phyloP scores from a whole-genome alignment of 257 asterid species.

The Schizonepeta tenuifolia region DNA sequence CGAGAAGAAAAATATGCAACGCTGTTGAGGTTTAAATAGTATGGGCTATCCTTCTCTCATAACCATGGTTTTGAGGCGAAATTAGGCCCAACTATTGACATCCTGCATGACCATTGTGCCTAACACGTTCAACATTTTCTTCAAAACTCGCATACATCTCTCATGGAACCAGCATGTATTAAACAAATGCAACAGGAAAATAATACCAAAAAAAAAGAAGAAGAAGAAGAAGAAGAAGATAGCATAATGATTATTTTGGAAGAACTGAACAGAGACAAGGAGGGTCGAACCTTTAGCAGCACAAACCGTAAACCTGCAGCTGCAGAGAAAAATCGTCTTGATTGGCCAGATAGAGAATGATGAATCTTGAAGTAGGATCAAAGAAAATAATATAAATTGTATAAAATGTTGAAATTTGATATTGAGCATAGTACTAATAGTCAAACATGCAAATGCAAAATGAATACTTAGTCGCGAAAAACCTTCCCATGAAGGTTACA shows the following conservation, averaged over 20 bases:
- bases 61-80: too few species aligned
- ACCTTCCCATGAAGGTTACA: not conserved
- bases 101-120: too few species aligned
- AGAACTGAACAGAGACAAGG: not conserved
- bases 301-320: conserved; percentile 2
- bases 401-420: not conserved
- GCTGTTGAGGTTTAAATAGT: too few species aligned
- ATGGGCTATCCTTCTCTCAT: too few species aligned
- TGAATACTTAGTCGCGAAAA: not conserved
- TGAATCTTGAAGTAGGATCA: not conserved
- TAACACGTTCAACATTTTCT: not conserved
- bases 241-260: not conserved
- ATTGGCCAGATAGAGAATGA: not conserved
- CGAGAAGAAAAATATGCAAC: too few species aligned
- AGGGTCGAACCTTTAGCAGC: not conserved
- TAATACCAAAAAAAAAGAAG: too few species aligned
- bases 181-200: too few species aligned
- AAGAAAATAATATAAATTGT: not conserved
- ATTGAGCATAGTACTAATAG: not conserved
- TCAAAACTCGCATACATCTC: not conserved
- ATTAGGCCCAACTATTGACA: too few species aligned
- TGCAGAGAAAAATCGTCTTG: not conserved
- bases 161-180: not conserved
- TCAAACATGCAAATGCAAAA: conserved; percentile 12
- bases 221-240: not conserved